Evolutionary conservation across 1,284 basidiomycete genomes (phyloP), one percentile per base, ranked within the genome.

Genomic region (Macrocybe sp.): DNA sequence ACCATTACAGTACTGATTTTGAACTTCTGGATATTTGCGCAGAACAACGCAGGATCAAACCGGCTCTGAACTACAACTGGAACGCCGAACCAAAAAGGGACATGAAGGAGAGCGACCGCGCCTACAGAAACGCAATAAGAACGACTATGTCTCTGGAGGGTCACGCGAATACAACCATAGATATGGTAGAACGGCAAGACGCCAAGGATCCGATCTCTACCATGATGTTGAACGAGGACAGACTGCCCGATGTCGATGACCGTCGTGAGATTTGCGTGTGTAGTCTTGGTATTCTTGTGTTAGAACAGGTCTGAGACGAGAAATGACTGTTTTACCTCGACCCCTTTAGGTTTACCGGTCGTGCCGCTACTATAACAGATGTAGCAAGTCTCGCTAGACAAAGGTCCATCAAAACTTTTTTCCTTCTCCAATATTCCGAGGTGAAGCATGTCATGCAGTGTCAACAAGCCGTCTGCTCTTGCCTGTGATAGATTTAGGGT

Each of bases 21-120:
- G 67, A 83, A 83, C 52, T 72, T 70, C 52, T 78, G 68, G 35
- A 85, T 71, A 34, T 73, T 69, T 32, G 64, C 61, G 58, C 83
- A 79, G 48, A 86, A 84, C 2, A 66, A 62, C 11, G 70, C 65
- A 5, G 85, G 74, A 47, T 89, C 79, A 59, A 87, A 90, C 5
- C 73, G 73, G 0, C 78, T 74, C 51, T 83, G 68, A 37, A 91
- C 44, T 31, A 89, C 72, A 7, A 78, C 65, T 0, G 80, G 75
- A 1, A 76, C 63, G 1, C 80, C 81, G 3, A 64, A 56, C 9
- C 69, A 66, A 41, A 87, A 59, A 0, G 81, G 75, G 46, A 76
- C 72, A 34, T 77, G 67, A 3, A 87, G 54, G 2, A 76, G 59
- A 50, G 74, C 73, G 37, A 70, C 57, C 2, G 65, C 62, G 37